Evolutionary conservation across 495 filamentous ascomycete genomes (phyloP).

Genomic region (Lindgomyces ingoldianus): DNA sequence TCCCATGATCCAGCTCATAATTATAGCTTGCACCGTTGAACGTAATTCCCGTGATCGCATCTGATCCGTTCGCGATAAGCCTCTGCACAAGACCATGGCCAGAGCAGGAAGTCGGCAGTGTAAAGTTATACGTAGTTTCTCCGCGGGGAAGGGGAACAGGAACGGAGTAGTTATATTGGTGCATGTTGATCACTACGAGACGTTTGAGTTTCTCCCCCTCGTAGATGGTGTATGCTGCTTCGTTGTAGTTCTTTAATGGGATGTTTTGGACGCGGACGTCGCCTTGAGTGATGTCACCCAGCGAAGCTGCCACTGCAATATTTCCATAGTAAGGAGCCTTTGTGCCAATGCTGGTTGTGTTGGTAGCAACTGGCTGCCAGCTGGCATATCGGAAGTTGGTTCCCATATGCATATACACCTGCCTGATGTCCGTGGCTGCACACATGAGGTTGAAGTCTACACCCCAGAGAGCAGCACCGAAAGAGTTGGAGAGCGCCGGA

Average conservation of each 20-base stretch:
- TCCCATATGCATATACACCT: conserved; percentile 68
- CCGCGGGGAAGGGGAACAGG: conserved; percentile 41
- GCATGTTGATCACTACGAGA: conserved; percentile 61
- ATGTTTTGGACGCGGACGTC: conserved; percentile 49
- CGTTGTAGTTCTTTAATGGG: conserved; percentile 48
- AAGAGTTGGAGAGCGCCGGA: conserved; percentile 65
- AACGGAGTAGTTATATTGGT: conserved; percentile 59
- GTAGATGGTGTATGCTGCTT: conserved; percentile 64
- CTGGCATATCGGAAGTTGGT: conserved; percentile 60
- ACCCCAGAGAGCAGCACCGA: conserved; percentile 71
- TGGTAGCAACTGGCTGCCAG: conserved; percentile 63
- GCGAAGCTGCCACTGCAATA: conserved; percentile 59
- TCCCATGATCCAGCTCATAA: conserved; percentile 58
- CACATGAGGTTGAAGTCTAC: conserved; percentile 65
- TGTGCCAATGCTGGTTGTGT: conserved; percentile 57
- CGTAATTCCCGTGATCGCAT: conserved; percentile 62
- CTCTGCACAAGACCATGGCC: conserved; percentile 48
- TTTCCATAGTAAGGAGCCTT: conserved; percentile 70
- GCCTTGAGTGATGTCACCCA: conserved; percentile 48
- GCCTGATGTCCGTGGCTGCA: conserved; percentile 58
- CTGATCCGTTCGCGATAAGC: conserved; percentile 62
- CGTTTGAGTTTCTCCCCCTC: conserved; percentile 49
- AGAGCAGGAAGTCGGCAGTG: conserved; percentile 37
- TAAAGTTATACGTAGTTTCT: conserved; percentile 52
- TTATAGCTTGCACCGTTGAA: conserved; percentile 68